phyloP scores from a whole-genome alignment of 129 eudicot species.

The Deinandra increscens region DNA sequence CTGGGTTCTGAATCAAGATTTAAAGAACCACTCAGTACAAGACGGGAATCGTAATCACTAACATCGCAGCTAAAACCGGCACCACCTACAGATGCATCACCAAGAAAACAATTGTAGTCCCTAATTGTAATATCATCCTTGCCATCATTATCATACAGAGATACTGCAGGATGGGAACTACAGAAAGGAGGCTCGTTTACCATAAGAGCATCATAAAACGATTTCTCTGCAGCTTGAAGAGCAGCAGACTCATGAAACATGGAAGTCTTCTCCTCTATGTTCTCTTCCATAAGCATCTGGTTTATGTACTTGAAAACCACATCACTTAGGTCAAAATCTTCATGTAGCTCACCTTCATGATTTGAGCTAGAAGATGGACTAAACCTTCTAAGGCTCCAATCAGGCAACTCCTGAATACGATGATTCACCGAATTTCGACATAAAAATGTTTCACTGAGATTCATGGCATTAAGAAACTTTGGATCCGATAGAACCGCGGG shows the following conservation, averaged over 20 bases:
- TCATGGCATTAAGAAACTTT: conserved; percentile 34
- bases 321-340: conserved; percentile 80
- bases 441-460: conserved; percentile 22
- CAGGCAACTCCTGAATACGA: conserved; percentile 20
- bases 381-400: conserved; percentile 20
- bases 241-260: conserved; percentile 79
- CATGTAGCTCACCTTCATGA: conserved; percentile 40
- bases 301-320: conserved; percentile 69
- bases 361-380: conserved; percentile 34
- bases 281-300: conserved; percentile 92
- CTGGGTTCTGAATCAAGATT: conserved; percentile 35
- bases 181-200: conserved; percentile 44
- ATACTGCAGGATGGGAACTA: conserved; percentile 22
- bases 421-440: conserved; percentile 25
- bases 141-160: conserved; percentile 28
- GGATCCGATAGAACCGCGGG: conserved; percentile 38
- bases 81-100: conserved; percentile 21
- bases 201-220: conserved; percentile 72
- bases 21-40: conserved; percentile 24
- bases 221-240: conserved; percentile 80
- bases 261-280: conserved; percentile 66
- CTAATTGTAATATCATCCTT: conserved; percentile 28
- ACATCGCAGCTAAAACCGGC: conserved; percentile 36
- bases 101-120: conserved; percentile 21
- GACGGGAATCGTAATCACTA: conserved; percentile 22